Evolutionary conservation across 495 filamentous ascomycete species (phyloP), one percentile per base, ranked within the genome.

Genomic region (Talaromyces stipitatus): DNA sequence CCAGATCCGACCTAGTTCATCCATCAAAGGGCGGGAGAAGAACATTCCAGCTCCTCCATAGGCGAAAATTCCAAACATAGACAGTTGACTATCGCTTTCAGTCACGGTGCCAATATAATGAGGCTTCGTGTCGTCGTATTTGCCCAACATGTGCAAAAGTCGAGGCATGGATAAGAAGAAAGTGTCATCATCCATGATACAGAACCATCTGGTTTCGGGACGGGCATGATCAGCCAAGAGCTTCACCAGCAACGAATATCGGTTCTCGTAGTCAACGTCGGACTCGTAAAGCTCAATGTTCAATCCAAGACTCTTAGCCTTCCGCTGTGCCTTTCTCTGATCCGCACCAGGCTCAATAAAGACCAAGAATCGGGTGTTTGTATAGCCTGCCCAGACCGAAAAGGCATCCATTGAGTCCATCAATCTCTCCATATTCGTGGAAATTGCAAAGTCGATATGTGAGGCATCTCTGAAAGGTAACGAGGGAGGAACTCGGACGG

Each of bases 131-230:
- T 77, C 63, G 54, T 84, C 74, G 61, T 81, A 81, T 22, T 65
- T 50, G 14, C 29, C 56, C 1, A 86, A 65, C 26, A 71, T 77
- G 2, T 71, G 57, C 4, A 81, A 64, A n/a, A 86, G 64, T 12
- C 67, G 66, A 11, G 66, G 56, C 66, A 84, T 74, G 18, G 75
- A 80, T 0, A 77, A 71, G 69, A 85, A 83, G 61, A 86, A 86
- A 4, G 86, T 88, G 64, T 89, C 86, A 66, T 89, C 86, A 64
- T 89, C 85, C 26, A 88, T 74, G 29, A 89, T 72, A 50, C 72
- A 80, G 11, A 78, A 72, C 84, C 85, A 89, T 29, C 71, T 65
- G 0, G 82, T 85, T 2, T 71, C 54, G 1, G 74, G 68, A 8
- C 72, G 72, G n/a, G 73, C 60, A 54, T 76, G 62, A 6, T 72